Percentiles rank a stretch among this genome's conserved stretches.
Evolutionary conservation across 345 rosid genomes (phyloP).

Genomic region (Sonneratia alba): DNA sequence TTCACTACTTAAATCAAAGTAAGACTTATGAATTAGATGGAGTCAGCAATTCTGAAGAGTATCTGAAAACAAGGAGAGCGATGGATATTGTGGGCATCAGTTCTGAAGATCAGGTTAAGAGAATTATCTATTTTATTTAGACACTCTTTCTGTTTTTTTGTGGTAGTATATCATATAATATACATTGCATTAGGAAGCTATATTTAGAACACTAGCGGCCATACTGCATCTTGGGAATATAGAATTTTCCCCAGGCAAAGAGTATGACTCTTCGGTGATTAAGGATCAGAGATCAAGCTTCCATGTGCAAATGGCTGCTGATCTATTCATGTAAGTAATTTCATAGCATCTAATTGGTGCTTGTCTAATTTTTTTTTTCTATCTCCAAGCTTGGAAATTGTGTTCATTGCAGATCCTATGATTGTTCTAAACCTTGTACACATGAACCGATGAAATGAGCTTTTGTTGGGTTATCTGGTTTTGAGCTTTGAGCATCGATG

Average conservation of each 20-base stretch:
- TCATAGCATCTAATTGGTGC: neutral
- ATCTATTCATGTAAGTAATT: slow-evolving; percentile 70
- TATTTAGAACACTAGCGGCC: slow-evolving; percentile 89
- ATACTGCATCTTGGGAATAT: slow-evolving; percentile 92
- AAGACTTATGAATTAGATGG: slow-evolving; percentile 79
- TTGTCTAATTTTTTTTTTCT: neutral
- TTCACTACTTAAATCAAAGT: slow-evolving; percentile 93
- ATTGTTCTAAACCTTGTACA: neutral
- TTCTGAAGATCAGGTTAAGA: slow-evolving; percentile 68
- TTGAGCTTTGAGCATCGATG: neutral
- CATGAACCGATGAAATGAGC: neutral
- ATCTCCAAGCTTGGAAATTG: neutral
- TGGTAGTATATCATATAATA: neutral
- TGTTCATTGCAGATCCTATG: neutral
- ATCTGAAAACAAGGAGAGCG: slow-evolving; percentile 81
- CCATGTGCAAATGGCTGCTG: slow-evolving; percentile 83
- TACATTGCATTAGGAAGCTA: slow-evolving; percentile 52
- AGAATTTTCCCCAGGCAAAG: slow-evolving; percentile 90
- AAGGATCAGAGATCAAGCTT: slow-evolving; percentile 70
- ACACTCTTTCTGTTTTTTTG: slow-evolving; percentile 4
- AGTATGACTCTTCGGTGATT: slow-evolving; percentile 83
- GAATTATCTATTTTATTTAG: neutral
- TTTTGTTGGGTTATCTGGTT: neutral
- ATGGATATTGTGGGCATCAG: slow-evolving; percentile 95
- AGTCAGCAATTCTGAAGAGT: slow-evolving; percentile 75